A percentile compares a stretch with the other conserved stretches of the same genome.
phyloP scores from a whole-genome alignment of 257 asterid genomes.

The Euphrasia confusa region DNA sequence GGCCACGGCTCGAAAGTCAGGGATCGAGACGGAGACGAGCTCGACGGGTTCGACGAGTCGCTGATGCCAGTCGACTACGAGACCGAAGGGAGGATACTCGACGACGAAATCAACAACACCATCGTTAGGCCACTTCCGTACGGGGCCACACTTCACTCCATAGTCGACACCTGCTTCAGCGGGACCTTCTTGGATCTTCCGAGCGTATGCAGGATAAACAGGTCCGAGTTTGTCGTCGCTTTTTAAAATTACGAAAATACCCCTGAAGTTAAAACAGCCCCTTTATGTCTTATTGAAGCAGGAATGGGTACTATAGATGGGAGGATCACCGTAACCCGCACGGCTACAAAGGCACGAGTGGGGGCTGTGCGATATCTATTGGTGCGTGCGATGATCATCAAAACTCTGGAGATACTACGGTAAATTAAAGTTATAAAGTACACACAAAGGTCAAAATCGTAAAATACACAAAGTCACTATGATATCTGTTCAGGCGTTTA shows the following conservation, averaged over 20 bases:
- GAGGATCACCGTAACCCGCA: conserved; percentile 49
- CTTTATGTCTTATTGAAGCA: conserved; percentile 29
- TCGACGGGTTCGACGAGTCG: conserved; percentile 73
- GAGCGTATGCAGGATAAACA: conserved; percentile 53
- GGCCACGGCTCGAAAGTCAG: conserved; percentile 71
- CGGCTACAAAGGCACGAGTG: conserved; percentile 55
- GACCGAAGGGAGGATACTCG: conserved; percentile 70
- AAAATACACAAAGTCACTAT: background rate
- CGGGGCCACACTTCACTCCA: conserved; percentile 75
- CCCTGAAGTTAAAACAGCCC: conserved; percentile 3
- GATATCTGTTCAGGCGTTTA: conserved; percentile 51
- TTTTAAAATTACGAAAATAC: background rate
- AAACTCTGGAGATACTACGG: conserved; percentile 75
- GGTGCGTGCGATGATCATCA: conserved; percentile 90
- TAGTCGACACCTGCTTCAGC: conserved; percentile 78
- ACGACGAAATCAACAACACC: conserved; percentile 70
- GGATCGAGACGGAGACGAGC: conserved; percentile 68
- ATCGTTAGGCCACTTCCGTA: conserved; percentile 72
- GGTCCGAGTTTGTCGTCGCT: conserved; percentile 30
- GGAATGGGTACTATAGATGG: conserved; percentile 61
- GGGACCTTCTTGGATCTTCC: conserved; percentile 78
- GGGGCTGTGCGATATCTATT: conserved; percentile 69
- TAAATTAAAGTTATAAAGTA: conserved; percentile 23
- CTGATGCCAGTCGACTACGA: conserved; percentile 70
- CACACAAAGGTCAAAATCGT: too few species aligned